Evolutionary conservation across 1,284 basidiomycete species (phyloP).

Genomic region (Paramarasmius palmivorus): DNA sequence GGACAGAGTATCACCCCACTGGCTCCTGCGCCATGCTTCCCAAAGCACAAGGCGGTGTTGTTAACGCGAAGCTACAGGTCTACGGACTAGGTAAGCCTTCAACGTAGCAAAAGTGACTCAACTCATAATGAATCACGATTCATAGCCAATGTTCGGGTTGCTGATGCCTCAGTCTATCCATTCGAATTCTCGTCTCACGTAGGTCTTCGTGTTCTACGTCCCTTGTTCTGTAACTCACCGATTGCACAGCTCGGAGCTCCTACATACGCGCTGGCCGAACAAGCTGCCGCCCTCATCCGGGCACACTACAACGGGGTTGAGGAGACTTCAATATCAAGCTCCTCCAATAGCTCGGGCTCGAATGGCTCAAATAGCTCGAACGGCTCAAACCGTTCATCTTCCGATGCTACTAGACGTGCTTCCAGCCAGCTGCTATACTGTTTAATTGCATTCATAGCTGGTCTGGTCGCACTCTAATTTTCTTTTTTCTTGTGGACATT

Average conservation of each 20-base stretch:
- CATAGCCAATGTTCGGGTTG: slow-evolving; percentile 39
- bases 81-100: slow-evolving; percentile 45
- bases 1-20: slow-evolving; percentile 56
- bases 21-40: slow-evolving; percentile 69
- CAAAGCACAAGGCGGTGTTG: slow-evolving; percentile 60
- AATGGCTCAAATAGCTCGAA: too few species aligned
- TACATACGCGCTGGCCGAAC: slow-evolving; percentile 60
- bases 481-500: too few species aligned
- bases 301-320: slow-evolving; percentile 34
- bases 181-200: slow-evolving; percentile 45
- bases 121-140: too few species aligned
- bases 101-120: neutral
- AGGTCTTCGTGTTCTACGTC: slow-evolving; percentile 17
- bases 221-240: neutral
- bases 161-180: slow-evolving; percentile 43
- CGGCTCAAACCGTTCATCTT: too few species aligned
- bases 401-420: too few species aligned
- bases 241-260: slow-evolving; percentile 1
- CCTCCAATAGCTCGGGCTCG: too few species aligned
- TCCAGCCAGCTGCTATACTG: too few species aligned
- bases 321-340: too few species aligned
- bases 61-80: slow-evolving; percentile 60
- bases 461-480: too few species aligned
- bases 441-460: too few species aligned
- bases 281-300: slow-evolving; percentile 63